Evolutionary conservation across 192 early-diverging fungal genomes (phyloP), one percentile per base, ranked within the genome.

Genomic region (Umbelopsis sp.): DNA sequence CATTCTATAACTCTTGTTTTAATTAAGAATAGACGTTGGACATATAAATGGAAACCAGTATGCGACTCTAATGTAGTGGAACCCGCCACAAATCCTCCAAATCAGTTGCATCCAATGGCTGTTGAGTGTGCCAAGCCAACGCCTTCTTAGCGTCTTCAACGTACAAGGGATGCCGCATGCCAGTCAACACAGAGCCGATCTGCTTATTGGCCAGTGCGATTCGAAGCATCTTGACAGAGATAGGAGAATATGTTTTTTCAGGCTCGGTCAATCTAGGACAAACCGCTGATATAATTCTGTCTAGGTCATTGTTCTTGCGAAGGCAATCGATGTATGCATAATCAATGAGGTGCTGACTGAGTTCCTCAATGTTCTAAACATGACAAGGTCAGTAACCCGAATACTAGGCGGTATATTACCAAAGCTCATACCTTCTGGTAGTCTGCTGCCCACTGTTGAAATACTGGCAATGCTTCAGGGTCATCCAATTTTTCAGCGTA

Each of bases 161-260:
- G 78, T 91, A 90, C 2, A 73, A 74, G 0, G 73, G 75, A n/a
- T 74, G 72, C 25, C 86, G 67, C 89, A 90, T 90, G 3, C 90
- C 90, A 4, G 86, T 86, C 46, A 90, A 78, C 5, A 87, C 83
- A 45, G 81, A 82, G 6, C 88, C 90, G 2, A 83, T 68, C 58
- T 81, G 66, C 46, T 67, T 67, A 25, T 85, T 74, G 1, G 85
- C 83, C 21, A 83, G 64, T 30, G 78, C 71, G 44, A 85, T 79
- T 23, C 78, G 76, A 9, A 88, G 70, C 10, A 84, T 80, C 44
- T 82, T 88, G 23, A 82, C 79, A 1, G 86, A 74, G 2, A 91
- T 68, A 23, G 89, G 80, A 23, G 85, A 88, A 22, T 84, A 64
- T 64, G 64, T 64, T 25, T 20, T 70, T 48, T 49, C 66, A 21